Base-by-base conservation (phyloP, 257 asterid species). In the Scutellaria galericulata region DNA sequence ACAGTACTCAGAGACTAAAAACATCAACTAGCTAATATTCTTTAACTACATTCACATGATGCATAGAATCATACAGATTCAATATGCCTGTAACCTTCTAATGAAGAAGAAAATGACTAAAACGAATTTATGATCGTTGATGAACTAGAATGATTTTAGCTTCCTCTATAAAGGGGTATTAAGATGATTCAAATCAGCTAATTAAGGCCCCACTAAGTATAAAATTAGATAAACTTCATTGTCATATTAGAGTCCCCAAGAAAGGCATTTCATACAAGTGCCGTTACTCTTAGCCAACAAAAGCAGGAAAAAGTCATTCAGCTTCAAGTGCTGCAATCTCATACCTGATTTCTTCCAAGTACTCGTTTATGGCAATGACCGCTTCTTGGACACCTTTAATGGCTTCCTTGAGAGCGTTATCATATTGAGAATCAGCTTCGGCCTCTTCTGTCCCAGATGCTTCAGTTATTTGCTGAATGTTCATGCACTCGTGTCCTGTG, bases 371-470 rank as follows among this genome's bases (percentile, higher is more conserved):
- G 63, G 86, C 80, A 12, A 81, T 61, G 37, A 94, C 97, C 5
- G 96, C 88, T 78, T 85, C 92, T 70, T 91, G 97, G 68, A 94
- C 84, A 6, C 98, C 93, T 78, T 76, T 84, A 74, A 94, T 89
- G 80, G 98, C 95, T 81, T 88, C 97, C 83, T 86, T 92, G 57
- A 94, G 84, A 68, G 90, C 96, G 69, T 78, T 89, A 41, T 91
- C 98, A 9, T 88, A 94, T 73, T 91, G 83, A 22, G 99, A 86
- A 70, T 91, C 98, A 9, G 96, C 98, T 68, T 94, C 99, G 6
- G 99, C 99, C 82, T 94, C 99, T 81, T 91, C 97, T 7, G 98
- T 94, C 42, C 98, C 99, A 31, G 96, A 87, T 61, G 92, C 98
- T 82, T 91, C 99, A 7, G 97, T 94, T 75, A 94, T 91, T 74